Evolutionary conservation across 179 eudicot species (phyloP).

Genomic region (Kewa caespitosa): DNA sequence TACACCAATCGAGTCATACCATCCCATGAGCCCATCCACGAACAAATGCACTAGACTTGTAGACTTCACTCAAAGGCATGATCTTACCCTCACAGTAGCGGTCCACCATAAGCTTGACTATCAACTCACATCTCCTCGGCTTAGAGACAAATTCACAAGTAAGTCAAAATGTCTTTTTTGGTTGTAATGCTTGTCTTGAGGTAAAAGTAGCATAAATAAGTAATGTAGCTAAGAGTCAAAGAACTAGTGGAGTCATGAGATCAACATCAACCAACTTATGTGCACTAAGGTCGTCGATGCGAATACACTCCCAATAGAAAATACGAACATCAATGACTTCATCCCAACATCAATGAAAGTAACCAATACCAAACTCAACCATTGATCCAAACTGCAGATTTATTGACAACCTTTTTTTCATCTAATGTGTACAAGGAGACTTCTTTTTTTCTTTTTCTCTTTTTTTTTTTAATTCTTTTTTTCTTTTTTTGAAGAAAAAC

Average conservation of each 20-base stretch:
- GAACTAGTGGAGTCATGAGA: background rate
- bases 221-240: background rate
- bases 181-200: background rate
- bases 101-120: background rate
- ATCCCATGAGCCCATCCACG: background rate
- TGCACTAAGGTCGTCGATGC: background rate
- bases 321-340: background rate
- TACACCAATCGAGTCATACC: background rate
- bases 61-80: background rate
- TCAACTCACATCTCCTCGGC: background rate
- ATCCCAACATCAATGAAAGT: background rate
- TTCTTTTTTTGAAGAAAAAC: background rate
- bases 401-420: background rate
- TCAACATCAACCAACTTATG: background rate
- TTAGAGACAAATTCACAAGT: background rate
- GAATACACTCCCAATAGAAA: background rate
- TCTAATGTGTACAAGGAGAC: background rate
- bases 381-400: background rate
- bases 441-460: background rate
- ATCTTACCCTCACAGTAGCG: background rate
- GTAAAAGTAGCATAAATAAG: background rate
- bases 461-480: too few species aligned
- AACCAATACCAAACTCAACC: background rate
- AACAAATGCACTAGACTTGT: background rate
- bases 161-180: background rate